Evolutionary conservation across 2,329 filamentous ascomycete species (phyloP).

Genomic region (Xylariomycetidae sp.): DNA sequence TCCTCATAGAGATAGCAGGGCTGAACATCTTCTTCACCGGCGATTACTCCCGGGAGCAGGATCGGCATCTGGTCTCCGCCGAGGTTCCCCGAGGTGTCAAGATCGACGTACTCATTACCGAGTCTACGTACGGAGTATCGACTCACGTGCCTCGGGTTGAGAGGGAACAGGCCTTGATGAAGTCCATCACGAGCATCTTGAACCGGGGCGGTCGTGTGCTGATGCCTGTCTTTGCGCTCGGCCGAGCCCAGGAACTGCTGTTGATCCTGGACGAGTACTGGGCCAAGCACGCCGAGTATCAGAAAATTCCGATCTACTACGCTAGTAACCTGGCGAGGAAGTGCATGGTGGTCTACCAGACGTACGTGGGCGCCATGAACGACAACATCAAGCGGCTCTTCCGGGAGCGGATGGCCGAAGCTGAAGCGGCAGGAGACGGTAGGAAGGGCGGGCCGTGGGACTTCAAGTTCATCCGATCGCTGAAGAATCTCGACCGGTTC

Average conservation of each 20-base stretch:
- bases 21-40: constrained; percentile 97
- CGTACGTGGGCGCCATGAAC: constrained; percentile 97
- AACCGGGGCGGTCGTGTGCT: constrained; percentile 88
- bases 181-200: constrained; percentile 83
- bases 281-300: constrained; percentile 80
- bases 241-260: constrained; percentile 86
- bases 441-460: constrained; percentile 89
- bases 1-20: constrained; percentile 92
- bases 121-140: constrained; percentile 94
- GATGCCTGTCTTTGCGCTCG: constrained; percentile 92
- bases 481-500: constrained; percentile 91
- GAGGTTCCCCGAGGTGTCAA: constrained; percentile 84
- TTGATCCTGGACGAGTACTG: constrained; percentile 97
- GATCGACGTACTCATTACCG: constrained; percentile 93
- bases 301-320: constrained; percentile 94
- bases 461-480: constrained; percentile 85
- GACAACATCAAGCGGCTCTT: constrained; percentile 98
- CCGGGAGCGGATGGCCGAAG: constrained; percentile 83
- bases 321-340: constrained; percentile 90
- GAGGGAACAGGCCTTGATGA: constrained; percentile 90
- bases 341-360: constrained; percentile 98
- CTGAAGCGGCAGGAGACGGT: constrained; percentile 70
- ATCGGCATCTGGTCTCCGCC: constrained; percentile 90
- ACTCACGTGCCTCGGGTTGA: constrained; percentile 88
- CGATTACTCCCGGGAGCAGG: constrained; percentile 93